Percentiles rank a stretch among this genome's conserved stretches.
Evolutionary conservation across 2,329 filamentous ascomycete genomes (phyloP).

Genomic region (Verticillium longisporum): DNA sequence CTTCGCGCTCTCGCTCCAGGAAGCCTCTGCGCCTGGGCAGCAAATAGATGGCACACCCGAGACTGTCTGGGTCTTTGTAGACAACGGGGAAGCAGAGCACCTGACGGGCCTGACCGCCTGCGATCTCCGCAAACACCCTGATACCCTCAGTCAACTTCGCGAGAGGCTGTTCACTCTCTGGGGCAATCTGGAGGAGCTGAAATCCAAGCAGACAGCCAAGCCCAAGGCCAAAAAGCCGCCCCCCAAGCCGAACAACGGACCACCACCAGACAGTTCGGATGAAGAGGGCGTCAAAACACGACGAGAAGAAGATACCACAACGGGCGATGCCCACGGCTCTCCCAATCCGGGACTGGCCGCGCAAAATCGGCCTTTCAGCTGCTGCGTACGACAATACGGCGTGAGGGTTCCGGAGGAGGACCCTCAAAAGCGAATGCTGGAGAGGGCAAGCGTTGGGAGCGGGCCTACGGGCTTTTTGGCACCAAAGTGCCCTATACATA

Average conservation of each 20-base stretch:
- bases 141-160: conserved; percentile 45
- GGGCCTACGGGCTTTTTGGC: conserved; percentile 57
- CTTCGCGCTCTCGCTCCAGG: conserved; percentile 74
- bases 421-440: conserved; percentile 36
- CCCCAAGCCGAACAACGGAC: conserved; percentile 14
- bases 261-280: conserved; percentile 31
- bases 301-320: background rate
- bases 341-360: conserved; percentile 13
- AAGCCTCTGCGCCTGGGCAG: conserved; percentile 37
- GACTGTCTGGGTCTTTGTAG: conserved; percentile 62
- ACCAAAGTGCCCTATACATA: conserved; percentile 42
- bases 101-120: conserved; percentile 41
- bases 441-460: conserved; percentile 47
- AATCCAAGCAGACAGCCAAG: conserved; percentile 25
- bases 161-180: conserved; percentile 74
- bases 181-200: conserved; percentile 76
- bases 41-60: conserved; percentile 14
- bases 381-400: conserved; percentile 68
- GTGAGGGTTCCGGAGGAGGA: conserved; percentile 37
- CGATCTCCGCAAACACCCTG: conserved; percentile 47
- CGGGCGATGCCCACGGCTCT: background rate
- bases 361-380: conserved; percentile 57
- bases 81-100: conserved; percentile 45
- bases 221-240: background rate
- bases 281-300: conserved; percentile 14